phyloP scores from a whole-genome alignment of 2,329 filamentous ascomycete genomes.

The Trichoderma sp. region DNA sequence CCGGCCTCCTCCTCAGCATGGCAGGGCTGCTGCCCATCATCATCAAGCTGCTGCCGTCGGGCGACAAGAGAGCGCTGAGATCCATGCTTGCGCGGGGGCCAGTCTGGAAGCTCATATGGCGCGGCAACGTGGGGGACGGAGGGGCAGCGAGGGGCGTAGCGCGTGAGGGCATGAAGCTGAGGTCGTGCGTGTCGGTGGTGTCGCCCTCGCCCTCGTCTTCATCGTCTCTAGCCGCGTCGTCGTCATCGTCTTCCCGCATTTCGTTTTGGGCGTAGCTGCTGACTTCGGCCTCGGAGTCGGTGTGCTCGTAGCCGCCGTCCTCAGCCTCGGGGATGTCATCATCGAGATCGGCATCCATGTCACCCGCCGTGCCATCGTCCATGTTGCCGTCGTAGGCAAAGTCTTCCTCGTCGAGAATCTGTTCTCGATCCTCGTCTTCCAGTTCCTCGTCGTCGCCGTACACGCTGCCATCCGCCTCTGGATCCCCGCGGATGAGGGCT shows the following conservation, averaged over 20 bases:
- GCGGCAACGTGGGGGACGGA: constrained; percentile 37
- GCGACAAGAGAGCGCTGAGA: constrained; percentile 53
- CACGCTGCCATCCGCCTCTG: constrained; percentile 46
- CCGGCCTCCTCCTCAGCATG: constrained; percentile 28
- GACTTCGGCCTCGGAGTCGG: constrained; percentile 67
- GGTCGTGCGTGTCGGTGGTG: constrained; percentile 26
- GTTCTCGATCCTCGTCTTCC: constrained; percentile 54
- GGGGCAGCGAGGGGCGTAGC: constrained; percentile 35
- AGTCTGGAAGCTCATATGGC: constrained; percentile 26
- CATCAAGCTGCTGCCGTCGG: constrained; percentile 56
- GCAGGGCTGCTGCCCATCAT: constrained; percentile 49
- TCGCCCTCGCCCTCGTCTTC: constrained; percentile 21
- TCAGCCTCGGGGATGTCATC: constrained; percentile 67
- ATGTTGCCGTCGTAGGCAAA: constrained; percentile 38
- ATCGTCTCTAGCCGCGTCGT: constrained; percentile 29
- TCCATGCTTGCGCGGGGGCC: constrained; percentile 50
- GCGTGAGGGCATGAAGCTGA: constrained; percentile 40
- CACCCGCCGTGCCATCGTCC: constrained; percentile 32
- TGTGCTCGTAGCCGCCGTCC: constrained; percentile 68
- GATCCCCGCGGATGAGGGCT: constrained; percentile 51
- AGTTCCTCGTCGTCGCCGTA: constrained; percentile 53
- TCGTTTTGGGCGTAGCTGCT: constrained; percentile 44
- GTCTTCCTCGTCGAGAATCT: constrained; percentile 63
- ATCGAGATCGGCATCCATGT: constrained; percentile 68
- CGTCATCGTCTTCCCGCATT: constrained; percentile 32